Base-by-base conservation (phyloP, 345 rosid species). In the Populus pruinosa region DNA sequence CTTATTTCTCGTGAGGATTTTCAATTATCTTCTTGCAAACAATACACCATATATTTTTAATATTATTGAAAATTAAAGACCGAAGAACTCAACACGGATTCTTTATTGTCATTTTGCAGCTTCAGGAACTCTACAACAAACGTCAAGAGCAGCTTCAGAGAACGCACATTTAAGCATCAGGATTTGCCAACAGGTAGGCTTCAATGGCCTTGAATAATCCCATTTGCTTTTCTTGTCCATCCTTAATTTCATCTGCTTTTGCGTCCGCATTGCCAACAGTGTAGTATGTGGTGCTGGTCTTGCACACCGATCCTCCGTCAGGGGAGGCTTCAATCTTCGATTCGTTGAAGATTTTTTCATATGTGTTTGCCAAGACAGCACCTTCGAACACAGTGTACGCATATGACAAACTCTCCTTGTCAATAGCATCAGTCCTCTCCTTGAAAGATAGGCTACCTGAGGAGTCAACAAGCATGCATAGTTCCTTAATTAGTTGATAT, bases 391-490 rank as follows among this genome's bases (percentile, higher is more conserved):
- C 43, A 6, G 83, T 79, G 38, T 81, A 77, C 50, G 76, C 76
- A 68, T 79, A 83, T 23, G 59, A 67, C 43, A 69, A 76, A 6
- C 74, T 84, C 25, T 81, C 89, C 78, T 81, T 79, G 59, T 86
- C 91, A n/a, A 86, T 33, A 17, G 53, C 82, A 35, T 88, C 91
- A 38, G 84, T 77, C 76, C 81, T 74, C 35, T 84, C 83, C 83
- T 76, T 88, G 69, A 83, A 64, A 20, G 68, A 67, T 25, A 78
- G 77, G 61, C 76, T 80, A 4, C 75, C 91, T 84, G 83, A 70
- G 36, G 33, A 70, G 13, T 25, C 6, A 36, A n/a, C 8, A 69
- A 7, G 9, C 44, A 41, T 8, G 5, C 0, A 69, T n/a, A 25
- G 7, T 70, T 16, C 35, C 14, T n/a, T n/a, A n/a, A n/a, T 2